Evolutionary conservation across 441 rosid species (phyloP), one percentile per base, ranked within the genome.

Genomic region (Erodium trifolium): DNA sequence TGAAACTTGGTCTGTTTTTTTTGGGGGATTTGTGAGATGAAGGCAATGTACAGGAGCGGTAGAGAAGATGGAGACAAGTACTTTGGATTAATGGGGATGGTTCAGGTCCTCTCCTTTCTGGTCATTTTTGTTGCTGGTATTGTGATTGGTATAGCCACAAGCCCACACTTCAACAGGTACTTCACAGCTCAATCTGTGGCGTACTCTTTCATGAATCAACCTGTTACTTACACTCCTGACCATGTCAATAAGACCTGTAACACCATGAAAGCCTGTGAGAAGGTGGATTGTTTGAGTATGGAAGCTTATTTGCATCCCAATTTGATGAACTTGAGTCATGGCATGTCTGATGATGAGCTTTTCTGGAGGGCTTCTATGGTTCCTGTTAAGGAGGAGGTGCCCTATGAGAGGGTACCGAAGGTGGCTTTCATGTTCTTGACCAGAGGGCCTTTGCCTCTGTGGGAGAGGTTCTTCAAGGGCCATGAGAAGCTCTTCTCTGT

Each of bases 391-490:
- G 78, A 79, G 0, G 87, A 69, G 55, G 88, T 79, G 78, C 97
- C 98, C 4, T 92, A 77, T 74, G 55, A 74, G 3, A 77, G 96
- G 41, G 82, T 84, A 49, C 93, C 91, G 0, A 90, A 90, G 55
- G 81, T 95, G 67, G 97, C 99, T 1, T 95, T 95, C 74, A 83
- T 95, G 99, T 93, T 93, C 67, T 75, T 91, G 70, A 93, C 92
- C 4, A 81, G 96, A 80, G 96, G 99, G 7, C 93, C 95, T 2
- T 78, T 88, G 78, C 97, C 96, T 9, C 51, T 95, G 23, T 95
- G 98, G 98, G 99, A 92, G 83, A 90, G 80, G 79, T 95, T 95
- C 71, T 89, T 95, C 1, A 82, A 65, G 35, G 93, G 93, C 12
- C 92, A 90, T 43, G 84, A 78, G 4, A 79, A 77, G 73, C 81